Evolutionary conservation across 1,139 yeast species (phyloP), one percentile per base, ranked within the genome.

Genomic region (Pichia sp.): DNA sequence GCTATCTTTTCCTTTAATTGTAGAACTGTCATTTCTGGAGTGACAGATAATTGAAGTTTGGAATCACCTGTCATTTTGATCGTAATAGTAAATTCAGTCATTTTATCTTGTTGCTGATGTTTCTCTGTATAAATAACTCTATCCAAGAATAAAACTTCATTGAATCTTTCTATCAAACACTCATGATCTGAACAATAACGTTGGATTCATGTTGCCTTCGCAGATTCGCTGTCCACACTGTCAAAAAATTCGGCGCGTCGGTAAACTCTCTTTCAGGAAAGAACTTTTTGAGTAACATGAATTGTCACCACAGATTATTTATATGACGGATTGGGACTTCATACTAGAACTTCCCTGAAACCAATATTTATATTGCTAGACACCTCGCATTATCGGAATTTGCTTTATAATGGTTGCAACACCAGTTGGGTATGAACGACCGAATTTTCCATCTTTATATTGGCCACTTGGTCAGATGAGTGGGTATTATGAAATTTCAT

Each of bases 351-450:
- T 30, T 30, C 16, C n/a, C 7, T 16, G 6, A 1, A 30, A 16
- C 12, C 13, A 7, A 16, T 16, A 16, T 22, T 7, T 3, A 7
- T 32, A 16, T 32, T 32, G 22, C 36, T 32, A 32, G 4, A 16
- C 6, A 32, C 16, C 5, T 11, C 11, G 20, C 5, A 7, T 1
- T 16, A 9, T 8, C 9, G 16, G 15, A 8, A 18, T 32, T n/a
- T 30, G 34, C 20, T 30, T n/a, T 7, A 30, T 7, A 16, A 51
- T 51, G 54, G 53, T 48, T 13, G 30, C 38, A 12, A 73, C 81
- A 1, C 96, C 97, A 2, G 78, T 88, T 7, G 96, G 96, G 27
- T 92, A 92, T 66, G 68, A 70, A 7, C 73, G 82, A 0, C 98
- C 98, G 0, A 50, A 61, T 23, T 92, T 90, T 61, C 98, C 97